Base-by-base conservation (phyloP, 352 stramenopile species). In the Phytophthora parvispora region DNA sequence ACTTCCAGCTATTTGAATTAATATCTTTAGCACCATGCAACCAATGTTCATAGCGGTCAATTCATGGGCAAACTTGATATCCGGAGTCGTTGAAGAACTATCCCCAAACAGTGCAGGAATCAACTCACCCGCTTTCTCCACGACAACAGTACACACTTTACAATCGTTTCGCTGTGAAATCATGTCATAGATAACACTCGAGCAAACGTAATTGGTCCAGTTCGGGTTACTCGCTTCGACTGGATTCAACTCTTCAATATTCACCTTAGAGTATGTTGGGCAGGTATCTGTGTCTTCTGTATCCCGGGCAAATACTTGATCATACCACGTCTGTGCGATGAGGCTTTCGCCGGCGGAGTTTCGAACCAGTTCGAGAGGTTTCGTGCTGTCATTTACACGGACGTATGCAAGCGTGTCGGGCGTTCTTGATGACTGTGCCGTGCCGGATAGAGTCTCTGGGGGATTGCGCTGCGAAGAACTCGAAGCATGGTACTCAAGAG, bases 221-320 rank as follows among this genome's bases (percentile, higher is more conserved):
- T 65, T 67, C 2, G 50, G 29, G 27, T 58, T 75, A 16, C 27
- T 53, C 15, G 29, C 29, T 60, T 52, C 32, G 48, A 24, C 10
- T 27, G 65, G 71, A 47, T 25, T 60, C 15, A 78, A 40, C 3
- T 78, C 71, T 18, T 78, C 71, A 55, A 72, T n/a, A 18, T 63
- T 75, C 22, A 78, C 59, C 24, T 69, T 67, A 13, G 60, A 52
- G 47, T 61, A 74, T 8, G 29, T 20, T 22, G 38, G 32, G 28
- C 32, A 53, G 12, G 18, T 20, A 25, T 70, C 51, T 13, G 6
- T 13, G 15, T 22, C 22, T 12, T 52, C 16, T 58, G 24, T 24
- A 7, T 56, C 22, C 18, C 25, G 48, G 7, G 25, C 36, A 48
- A 78, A 75, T 18, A 75, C 71, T 51, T 38, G 64, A 1, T 73